Conservation (phyloP, 352 stramenopile genomes). For the Globisporangium cylindrosporum region DNA sequence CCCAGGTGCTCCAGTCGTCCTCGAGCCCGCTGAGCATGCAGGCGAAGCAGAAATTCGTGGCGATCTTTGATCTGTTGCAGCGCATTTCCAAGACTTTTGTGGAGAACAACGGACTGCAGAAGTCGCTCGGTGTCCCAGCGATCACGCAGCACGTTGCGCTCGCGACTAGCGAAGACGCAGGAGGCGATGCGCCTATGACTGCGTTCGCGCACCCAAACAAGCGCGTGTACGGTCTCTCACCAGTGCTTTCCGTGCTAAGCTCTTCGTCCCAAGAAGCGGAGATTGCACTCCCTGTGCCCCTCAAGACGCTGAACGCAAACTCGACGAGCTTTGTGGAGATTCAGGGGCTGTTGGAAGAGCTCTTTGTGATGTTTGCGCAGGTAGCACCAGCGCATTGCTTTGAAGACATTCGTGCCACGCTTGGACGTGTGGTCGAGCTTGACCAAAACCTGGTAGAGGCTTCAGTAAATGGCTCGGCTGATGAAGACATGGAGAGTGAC, state of each 20-base stretch:
- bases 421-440: slow-evolving; percentile 24
- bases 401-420: slow-evolving; percentile 28
- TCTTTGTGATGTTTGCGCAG: slow-evolving; percentile 27
- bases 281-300: slow-evolving; percentile 24
- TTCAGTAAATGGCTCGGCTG: background rate
- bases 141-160: slow-evolving; percentile 50
- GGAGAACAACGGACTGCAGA: slow-evolving; percentile 20
- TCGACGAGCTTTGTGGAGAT: slow-evolving; percentile 34
- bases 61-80: slow-evolving; percentile 35
- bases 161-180: slow-evolving; percentile 40
- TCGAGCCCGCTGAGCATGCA: slow-evolving; percentile 11
- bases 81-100: slow-evolving; percentile 30
- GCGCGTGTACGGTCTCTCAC: slow-evolving; percentile 66
- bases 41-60: slow-evolving; percentile 16
- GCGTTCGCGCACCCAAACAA: slow-evolving; percentile 56
- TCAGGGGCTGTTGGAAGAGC: slow-evolving; percentile 20
- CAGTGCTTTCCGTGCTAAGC: slow-evolving; percentile 25
- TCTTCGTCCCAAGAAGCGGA: background rate
- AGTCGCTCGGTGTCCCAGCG: slow-evolving; percentile 50
- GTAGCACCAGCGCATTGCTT: slow-evolving; percentile 34
- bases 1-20: slow-evolving; percentile 40
- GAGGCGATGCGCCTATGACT: slow-evolving; percentile 39
- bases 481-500: slow-evolving; percentile 25
- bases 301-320: slow-evolving; percentile 34
- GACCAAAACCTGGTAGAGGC: slow-evolving; percentile 31